These are phyloP conservation scores for Chaetomiaceae sp. DNA, from an alignment of 2,329 filamentous ascomycete genomes.

Conservation along the genomic window DNA sequence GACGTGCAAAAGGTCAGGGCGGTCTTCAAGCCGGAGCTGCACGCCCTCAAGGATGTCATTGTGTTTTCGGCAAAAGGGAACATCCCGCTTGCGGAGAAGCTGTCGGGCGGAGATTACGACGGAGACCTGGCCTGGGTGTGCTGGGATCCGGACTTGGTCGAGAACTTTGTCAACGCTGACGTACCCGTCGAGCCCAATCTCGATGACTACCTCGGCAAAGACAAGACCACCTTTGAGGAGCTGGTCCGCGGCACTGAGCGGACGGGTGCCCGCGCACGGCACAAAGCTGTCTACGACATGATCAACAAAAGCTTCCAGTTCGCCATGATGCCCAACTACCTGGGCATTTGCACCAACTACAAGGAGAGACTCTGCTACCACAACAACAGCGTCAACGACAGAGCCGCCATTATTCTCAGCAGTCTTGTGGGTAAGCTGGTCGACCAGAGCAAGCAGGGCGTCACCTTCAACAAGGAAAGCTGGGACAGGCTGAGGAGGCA, in stretches of 20 bases:
- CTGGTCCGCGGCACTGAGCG: conserved; percentile 30
- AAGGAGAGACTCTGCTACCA: conserved; percentile 61
- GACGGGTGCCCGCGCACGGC: background rate
- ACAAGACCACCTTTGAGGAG: conserved; percentile 42
- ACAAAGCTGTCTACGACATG: conserved; percentile 39
- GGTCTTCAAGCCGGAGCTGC: conserved; percentile 55
- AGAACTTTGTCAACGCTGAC: conserved; percentile 60
- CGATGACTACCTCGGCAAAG: conserved; percentile 45
- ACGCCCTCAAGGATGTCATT: conserved; percentile 69
- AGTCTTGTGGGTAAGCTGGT: conserved; percentile 50
- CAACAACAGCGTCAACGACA: conserved; percentile 44
- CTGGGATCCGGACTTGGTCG: conserved; percentile 63
- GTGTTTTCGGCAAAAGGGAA: conserved; percentile 66
- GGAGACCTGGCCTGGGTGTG: conserved; percentile 75
- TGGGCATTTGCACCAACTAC: conserved; percentile 61
- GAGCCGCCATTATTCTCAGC: conserved; percentile 45
- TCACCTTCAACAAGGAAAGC: conserved; percentile 41
- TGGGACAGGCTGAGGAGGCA: conserved; percentile 37
- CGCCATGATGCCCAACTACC: conserved; percentile 48
- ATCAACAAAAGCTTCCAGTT: conserved; percentile 53
- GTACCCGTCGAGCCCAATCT: conserved; percentile 43
- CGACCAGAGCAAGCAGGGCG: conserved; percentile 53
- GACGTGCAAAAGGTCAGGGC: conserved; percentile 67
- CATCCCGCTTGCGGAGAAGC: conserved; percentile 59
- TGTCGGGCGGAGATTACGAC: conserved; percentile 79